These are phyloP conservation scores for Neofusicoccum cordaticola DNA, from an alignment of 2,329 filamentous ascomycete genomes.

Conservation along the genomic window DNA sequence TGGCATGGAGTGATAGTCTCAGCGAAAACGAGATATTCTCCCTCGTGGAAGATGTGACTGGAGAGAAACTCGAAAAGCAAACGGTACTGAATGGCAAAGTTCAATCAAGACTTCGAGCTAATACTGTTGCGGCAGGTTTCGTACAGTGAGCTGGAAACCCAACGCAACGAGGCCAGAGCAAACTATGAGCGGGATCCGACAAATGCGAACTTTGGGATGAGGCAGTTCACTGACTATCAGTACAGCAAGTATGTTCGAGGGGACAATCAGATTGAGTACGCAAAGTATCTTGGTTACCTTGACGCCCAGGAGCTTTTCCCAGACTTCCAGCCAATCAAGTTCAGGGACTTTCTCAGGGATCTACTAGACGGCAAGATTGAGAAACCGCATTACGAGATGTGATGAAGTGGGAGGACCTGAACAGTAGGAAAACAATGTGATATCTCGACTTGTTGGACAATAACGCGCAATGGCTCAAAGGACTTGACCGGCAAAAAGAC, in stretches of 20 bases:
- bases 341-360: background rate
- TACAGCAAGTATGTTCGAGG: slow-evolving; percentile 43
- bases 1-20: slow-evolving; percentile 48
- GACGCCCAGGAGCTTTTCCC: slow-evolving; percentile 55
- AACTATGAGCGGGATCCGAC: background rate
- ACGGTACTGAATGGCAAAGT: background rate
- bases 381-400: no score
- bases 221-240: background rate
- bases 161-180: background rate
- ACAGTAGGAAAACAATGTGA: no score
- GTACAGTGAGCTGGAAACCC: background rate
- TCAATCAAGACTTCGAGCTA: background rate
- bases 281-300: slow-evolving; percentile 55
- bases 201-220: background rate
- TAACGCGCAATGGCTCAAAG: no score
- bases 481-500: no score
- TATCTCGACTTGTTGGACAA: no score
- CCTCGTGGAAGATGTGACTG: slow-evolving; percentile 47
- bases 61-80: slow-evolving; percentile 38
- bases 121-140: background rate
- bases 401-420: no score
- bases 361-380: background rate
- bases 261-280: slow-evolving; percentile 54
- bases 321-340: slow-evolving; percentile 36
- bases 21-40: slow-evolving; percentile 48